These are phyloP conservation scores for Zopfochytrium polystomum DNA, from an alignment of 371 early-diverging fungal genomes.

Conservation along the genomic window DNA sequence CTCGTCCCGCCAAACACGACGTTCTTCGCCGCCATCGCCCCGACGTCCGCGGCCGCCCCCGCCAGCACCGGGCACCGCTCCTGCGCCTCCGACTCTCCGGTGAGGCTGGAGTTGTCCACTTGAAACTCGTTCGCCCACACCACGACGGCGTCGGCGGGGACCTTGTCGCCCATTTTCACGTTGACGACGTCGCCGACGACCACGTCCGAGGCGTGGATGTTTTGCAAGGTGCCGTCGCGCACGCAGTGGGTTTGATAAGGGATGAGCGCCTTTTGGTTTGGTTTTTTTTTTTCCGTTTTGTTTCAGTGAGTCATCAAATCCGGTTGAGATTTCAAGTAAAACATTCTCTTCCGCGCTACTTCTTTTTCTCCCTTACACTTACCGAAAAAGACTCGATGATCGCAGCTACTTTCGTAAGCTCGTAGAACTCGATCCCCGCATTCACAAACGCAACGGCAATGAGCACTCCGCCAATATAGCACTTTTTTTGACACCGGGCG, in stretches of 20 bases:
- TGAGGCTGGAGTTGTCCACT: conserved; percentile 50
- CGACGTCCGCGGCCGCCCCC: conserved; percentile 16
- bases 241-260: conserved; percentile 25
- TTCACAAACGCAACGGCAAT: conserved; percentile 45
- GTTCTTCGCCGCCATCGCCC: conserved; percentile 46
- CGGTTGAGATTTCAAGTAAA: too few relatives aligned
- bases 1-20: conserved; percentile 46
- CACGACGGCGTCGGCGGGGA: conserved; percentile 52
- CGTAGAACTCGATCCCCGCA: conserved; percentile 49
- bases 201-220: conserved; percentile 23
- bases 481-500: too few relatives aligned
- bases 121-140: conserved; percentile 37
- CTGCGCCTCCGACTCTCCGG: conserved; percentile 52
- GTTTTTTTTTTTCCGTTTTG: neutral
- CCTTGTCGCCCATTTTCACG: conserved; percentile 47
- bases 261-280: conserved; percentile 35
- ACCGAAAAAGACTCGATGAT: conserved; percentile 44
- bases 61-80: conserved; percentile 17
- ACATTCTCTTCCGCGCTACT: too few relatives aligned
- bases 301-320: too few relatives aligned
- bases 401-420: conserved; percentile 39
- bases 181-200: conserved; percentile 50
- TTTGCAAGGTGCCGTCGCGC: conserved; percentile 16
- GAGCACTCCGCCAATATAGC: conserved; percentile 46
- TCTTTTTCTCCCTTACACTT: too few relatives aligned